Conservation (phyloP, 2,329 filamentous ascomycete genomes). For the Fusarium cyanostomum region DNA sequence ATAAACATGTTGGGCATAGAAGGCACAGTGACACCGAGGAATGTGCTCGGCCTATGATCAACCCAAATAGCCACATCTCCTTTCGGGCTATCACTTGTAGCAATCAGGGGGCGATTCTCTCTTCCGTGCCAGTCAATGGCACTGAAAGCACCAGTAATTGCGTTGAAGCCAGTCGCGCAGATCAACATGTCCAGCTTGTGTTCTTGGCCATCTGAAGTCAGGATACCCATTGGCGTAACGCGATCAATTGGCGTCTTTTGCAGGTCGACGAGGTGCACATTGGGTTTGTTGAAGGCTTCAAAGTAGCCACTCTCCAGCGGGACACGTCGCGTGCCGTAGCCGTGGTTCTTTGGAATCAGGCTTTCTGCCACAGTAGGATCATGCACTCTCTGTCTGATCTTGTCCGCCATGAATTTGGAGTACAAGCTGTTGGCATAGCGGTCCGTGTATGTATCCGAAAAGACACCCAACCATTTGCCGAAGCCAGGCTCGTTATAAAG, state of each 20-base stretch:
- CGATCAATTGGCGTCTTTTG: slow-evolving; percentile 15
- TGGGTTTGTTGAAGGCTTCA: slow-evolving; percentile 27
- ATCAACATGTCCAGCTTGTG: slow-evolving; percentile 30
- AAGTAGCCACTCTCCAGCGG: slow-evolving; percentile 33
- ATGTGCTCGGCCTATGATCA: slow-evolving; percentile 21
- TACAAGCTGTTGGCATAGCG: slow-evolving; percentile 25
- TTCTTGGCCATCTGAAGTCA: slow-evolving; percentile 8
- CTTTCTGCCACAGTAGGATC: slow-evolving; percentile 18
- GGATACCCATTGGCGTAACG: slow-evolving; percentile 5
- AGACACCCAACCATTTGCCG: slow-evolving; percentile 29
- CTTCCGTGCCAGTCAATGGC: slow-evolving; percentile 29
- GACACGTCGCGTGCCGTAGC: slow-evolving; percentile 22
- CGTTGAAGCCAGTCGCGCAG: slow-evolving; percentile 32
- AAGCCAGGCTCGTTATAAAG: slow-evolving; percentile 22
- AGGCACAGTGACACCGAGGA: slow-evolving; percentile 8
- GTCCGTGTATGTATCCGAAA: slow-evolving; percentile 30
- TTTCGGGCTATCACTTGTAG: slow-evolving; percentile 7
- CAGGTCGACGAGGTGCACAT: slow-evolving; percentile 28
- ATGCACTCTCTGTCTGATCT: slow-evolving; percentile 19
- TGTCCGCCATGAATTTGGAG: slow-evolving; percentile 25
- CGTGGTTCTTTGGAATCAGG: slow-evolving; percentile 25
- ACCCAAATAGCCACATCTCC: slow-evolving; percentile 28
- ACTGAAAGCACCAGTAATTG: slow-evolving; percentile 28
- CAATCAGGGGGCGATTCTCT: slow-evolving; percentile 13
- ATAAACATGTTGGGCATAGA: slow-evolving; percentile 40